These are phyloP conservation scores for Nemophila menziesii DNA, from an alignment of 257 asterid genomes.

Conservation along the genomic window DNA sequence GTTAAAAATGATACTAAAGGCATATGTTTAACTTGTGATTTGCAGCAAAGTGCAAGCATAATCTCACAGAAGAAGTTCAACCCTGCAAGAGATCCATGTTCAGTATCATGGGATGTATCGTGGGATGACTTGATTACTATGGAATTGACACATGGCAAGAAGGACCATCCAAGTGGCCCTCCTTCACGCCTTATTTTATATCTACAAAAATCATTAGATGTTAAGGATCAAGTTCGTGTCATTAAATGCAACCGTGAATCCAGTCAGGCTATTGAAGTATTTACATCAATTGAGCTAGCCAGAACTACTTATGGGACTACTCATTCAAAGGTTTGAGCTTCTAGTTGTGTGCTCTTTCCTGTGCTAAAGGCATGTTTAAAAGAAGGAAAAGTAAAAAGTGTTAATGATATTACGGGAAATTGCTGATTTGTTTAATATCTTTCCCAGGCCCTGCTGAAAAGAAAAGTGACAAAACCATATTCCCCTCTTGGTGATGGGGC, in stretches of 20 bases:
- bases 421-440: conserved; percentile 1
- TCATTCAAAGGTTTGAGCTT: conserved; percentile 44
- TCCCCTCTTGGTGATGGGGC: conserved; percentile 48
- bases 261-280: conserved; percentile 71
- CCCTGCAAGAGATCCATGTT: conserved; percentile 92
- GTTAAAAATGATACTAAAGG: conserved; percentile 10
- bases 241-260: conserved; percentile 70
- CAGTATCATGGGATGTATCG: conserved; percentile 78
- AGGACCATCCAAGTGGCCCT: conserved; percentile 61
- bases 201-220: conserved; percentile 48
- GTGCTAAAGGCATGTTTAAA: not conserved
- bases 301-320: conserved; percentile 54
- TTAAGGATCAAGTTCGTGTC: conserved; percentile 67
- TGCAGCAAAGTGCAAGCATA: conserved; percentile 85
- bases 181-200: conserved; percentile 80
- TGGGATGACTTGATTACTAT: conserved; percentile 81
- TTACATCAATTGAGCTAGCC: conserved; percentile 74
- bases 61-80: conserved; percentile 84
- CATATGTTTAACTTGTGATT: conserved; percentile 12
- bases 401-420: not conserved
- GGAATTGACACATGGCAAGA: conserved; percentile 81
- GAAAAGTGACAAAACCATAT: conserved; percentile 77
- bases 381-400: no score
- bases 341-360: conserved; percentile 3
- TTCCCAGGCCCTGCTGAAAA: conserved; percentile 47